A percentile compares a stretch with the other conserved stretches of the same genome.
Conservation (phyloP, 352 stramenopile genomes). For the Globisporangium nagaii region DNA sequence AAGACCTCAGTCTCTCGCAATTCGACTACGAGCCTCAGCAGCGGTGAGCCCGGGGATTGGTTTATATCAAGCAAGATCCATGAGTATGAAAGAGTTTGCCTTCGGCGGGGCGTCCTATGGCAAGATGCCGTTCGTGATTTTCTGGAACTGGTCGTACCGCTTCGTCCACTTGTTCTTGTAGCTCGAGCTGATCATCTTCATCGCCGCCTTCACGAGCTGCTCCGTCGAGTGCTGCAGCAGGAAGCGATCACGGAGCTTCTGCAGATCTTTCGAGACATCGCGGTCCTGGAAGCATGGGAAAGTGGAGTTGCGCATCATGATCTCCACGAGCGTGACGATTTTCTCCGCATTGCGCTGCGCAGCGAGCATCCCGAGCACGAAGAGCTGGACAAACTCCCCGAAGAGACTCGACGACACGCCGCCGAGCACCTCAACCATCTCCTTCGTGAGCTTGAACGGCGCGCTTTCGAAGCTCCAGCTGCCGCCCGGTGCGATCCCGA, state of each 20-base stretch:
- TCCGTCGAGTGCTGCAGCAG: slow-evolving; percentile 47
- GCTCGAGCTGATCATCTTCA: slow-evolving; percentile 90
- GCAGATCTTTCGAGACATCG: slow-evolving; percentile 83
- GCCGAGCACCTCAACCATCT: slow-evolving; percentile 93
- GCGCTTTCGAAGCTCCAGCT: slow-evolving; percentile 91
- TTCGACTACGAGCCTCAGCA: slow-evolving; percentile 75
- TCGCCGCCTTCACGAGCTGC: slow-evolving; percentile 60
- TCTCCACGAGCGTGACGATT: slow-evolving; percentile 64
- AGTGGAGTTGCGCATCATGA: slow-evolving; percentile 82
- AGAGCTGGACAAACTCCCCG: slow-evolving; percentile 66
- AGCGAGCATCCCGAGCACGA: slow-evolving; percentile 45
- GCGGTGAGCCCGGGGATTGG: too few relatives aligned
- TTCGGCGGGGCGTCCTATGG: slow-evolving; percentile 36
- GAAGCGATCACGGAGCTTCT: slow-evolving; percentile 70
- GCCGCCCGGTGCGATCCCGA: slow-evolving; percentile 92
- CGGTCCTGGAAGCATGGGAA: slow-evolving; percentile 79
- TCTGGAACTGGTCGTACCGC: slow-evolving; percentile 93
- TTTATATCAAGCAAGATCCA: neutral
- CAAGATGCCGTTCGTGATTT: slow-evolving; percentile 87
- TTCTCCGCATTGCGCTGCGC: slow-evolving; percentile 56
- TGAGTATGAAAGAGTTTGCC: neutral
- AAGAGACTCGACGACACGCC: slow-evolving; percentile 47
- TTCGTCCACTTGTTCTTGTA: slow-evolving; percentile 92
- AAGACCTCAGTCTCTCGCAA: slow-evolving; percentile 79
- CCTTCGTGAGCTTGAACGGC: slow-evolving; percentile 94